A percentile compares a stretch with the other conserved stretches of the same genome.
These are phyloP conservation scores for Diospyros kaki DNA, from an alignment of 148 eudicot species.

Conservation along the genomic window DNA sequence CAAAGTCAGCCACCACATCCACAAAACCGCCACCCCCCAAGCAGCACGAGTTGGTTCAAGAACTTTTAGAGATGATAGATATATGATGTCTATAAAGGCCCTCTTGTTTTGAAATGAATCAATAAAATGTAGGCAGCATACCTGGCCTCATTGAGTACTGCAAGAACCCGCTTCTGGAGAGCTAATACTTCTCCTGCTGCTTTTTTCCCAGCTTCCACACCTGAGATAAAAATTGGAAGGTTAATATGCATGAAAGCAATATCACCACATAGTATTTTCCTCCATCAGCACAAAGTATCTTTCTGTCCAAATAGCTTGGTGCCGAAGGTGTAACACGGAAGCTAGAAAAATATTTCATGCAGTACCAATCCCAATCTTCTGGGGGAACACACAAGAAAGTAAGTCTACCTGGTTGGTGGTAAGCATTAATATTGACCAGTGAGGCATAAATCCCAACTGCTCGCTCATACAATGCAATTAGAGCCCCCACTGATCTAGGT, in stretches of 20 bases:
- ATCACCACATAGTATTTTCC: not conserved
- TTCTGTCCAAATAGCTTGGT: not conserved
- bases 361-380: not conserved
- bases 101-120: not conserved
- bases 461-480: slow-evolving; percentile 91
- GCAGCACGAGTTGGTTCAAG: no score
- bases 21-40: no score
- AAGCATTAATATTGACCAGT: slow-evolving; percentile 86
- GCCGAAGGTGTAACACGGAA: not conserved
- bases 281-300: not conserved
- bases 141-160: slow-evolving; percentile 95
- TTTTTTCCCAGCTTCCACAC: slow-evolving; percentile 98
- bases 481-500: slow-evolving; percentile 92
- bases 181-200: slow-evolving; percentile 98
- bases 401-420: slow-evolving; percentile 90
- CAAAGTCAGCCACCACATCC: not conserved
- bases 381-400: slow-evolving; percentile 7
- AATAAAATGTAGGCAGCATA: slow-evolving; percentile 16
- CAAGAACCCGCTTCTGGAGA: slow-evolving; percentile 91
- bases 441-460: slow-evolving; percentile 98
- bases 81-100: no score
- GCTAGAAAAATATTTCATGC: not conserved
- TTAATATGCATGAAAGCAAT: not conserved
- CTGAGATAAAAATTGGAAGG: slow-evolving; percentile 27
- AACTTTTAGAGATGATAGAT: not conserved